Evolutionary conservation across 208 protist species (phyloP).

Genomic region (Trypanosoma melophagium): DNA sequence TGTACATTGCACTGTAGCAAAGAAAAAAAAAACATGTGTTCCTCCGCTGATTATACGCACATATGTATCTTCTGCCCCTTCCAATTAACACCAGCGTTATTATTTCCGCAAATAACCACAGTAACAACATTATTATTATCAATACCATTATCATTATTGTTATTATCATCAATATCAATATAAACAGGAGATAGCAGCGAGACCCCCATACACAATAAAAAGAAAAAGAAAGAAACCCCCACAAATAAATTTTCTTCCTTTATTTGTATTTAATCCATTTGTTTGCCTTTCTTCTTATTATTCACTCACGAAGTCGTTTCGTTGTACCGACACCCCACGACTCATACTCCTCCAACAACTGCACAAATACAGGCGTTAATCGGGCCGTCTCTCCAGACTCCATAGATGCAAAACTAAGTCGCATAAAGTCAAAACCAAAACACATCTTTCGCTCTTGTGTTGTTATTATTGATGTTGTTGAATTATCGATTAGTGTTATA

Average conservation of each 20-base stretch:
- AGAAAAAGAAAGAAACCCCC: slow-evolving; percentile 11
- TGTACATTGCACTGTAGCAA: too few relatives aligned
- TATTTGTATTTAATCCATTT: neutral
- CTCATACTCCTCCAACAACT: slow-evolving; percentile 85
- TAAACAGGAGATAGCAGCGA: too few relatives aligned
- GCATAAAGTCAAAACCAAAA: slow-evolving; percentile 92
- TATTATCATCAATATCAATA: too few relatives aligned
- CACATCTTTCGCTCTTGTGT: slow-evolving; percentile 35
- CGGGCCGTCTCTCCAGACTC: slow-evolving; percentile 29
- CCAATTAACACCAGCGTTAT: too few relatives aligned
- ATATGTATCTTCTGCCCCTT: neutral
- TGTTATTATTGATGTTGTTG: neutral
- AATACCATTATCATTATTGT: too few relatives aligned
- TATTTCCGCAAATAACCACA: too few relatives aligned
- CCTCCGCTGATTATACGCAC: neutral
- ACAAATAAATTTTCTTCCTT: neutral
- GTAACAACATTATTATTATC: too few relatives aligned
- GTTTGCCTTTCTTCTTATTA: neutral
- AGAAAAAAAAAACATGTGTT: too few relatives aligned
- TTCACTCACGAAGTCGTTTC: slow-evolving; percentile 41
- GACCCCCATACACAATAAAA: neutral
- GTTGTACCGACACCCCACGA: slow-evolving; percentile 79
- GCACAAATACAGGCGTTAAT: slow-evolving; percentile 60
- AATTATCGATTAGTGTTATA: neutral
- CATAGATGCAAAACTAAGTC: slow-evolving; percentile 54